These are phyloP conservation scores for Erucastrum elatum DNA, from an alignment of 345 rosid genomes.

Conservation along the genomic window DNA sequence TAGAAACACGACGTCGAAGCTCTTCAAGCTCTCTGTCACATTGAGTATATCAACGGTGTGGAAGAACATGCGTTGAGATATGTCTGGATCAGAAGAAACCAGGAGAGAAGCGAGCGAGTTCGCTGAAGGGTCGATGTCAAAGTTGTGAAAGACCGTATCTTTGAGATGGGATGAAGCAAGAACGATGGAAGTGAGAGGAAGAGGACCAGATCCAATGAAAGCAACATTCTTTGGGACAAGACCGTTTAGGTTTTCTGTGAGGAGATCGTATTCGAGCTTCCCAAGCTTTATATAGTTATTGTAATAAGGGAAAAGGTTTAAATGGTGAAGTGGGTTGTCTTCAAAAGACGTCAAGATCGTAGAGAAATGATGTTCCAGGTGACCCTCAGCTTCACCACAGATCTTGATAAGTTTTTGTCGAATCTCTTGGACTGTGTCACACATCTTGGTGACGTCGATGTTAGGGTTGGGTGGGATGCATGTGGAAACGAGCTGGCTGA, in stretches of 20 bases:
- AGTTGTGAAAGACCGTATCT: slow-evolving; percentile 67
- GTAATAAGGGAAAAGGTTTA: slow-evolving; percentile 71
- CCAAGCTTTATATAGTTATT: slow-evolving; percentile 73
- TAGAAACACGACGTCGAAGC: slow-evolving; percentile 81
- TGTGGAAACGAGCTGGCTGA: slow-evolving; percentile 66
- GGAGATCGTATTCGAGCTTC: slow-evolving; percentile 65
- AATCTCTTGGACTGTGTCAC: slow-evolving; percentile 52
- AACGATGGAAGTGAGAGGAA: slow-evolving; percentile 77
- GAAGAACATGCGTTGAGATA: slow-evolving; percentile 68
- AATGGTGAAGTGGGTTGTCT: slow-evolving; percentile 65
- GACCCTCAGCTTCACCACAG: slow-evolving; percentile 73
- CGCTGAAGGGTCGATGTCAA: slow-evolving; percentile 65
- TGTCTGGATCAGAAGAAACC: slow-evolving; percentile 55
- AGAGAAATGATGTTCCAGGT: slow-evolving; percentile 65
- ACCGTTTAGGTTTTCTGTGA: slow-evolving; percentile 38
- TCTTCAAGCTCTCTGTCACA: slow-evolving; percentile 53
- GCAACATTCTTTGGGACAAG: slow-evolving; percentile 53
- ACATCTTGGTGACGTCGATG: slow-evolving; percentile 57
- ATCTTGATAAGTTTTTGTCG: slow-evolving; percentile 63
- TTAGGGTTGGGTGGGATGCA: slow-evolving; percentile 75
- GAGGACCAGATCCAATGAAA: slow-evolving; percentile 90
- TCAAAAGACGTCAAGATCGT: slow-evolving; percentile 49
- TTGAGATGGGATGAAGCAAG: slow-evolving; percentile 65
- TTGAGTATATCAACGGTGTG: slow-evolving; percentile 67
- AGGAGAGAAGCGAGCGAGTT: slow-evolving; percentile 53